Conservation (phyloP, 495 filamentous ascomycete genomes). For the Talaromyces nanjingensis region DNA sequence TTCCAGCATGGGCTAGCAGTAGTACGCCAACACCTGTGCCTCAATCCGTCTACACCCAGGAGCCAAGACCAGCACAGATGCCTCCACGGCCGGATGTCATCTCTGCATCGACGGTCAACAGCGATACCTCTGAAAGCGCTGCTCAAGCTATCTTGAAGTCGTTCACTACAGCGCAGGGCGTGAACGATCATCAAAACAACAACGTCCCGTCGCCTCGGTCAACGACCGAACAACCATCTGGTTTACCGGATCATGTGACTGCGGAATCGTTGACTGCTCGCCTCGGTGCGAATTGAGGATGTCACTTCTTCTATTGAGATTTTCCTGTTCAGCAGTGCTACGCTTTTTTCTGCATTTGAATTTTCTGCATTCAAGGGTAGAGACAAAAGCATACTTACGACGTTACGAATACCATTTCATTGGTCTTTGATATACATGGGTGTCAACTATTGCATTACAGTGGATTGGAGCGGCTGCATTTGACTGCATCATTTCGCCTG, state of each 20-base stretch:
- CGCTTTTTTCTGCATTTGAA: background rate
- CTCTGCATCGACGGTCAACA: background rate
- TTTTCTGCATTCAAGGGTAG: background rate
- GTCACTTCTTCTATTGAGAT: background rate
- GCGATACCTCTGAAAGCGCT: background rate
- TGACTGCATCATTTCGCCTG: background rate
- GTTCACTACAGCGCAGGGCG: background rate
- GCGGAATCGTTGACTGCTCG: background rate
- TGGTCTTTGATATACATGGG: background rate
- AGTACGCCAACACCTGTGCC: background rate
- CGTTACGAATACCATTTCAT: background rate
- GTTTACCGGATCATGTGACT: background rate
- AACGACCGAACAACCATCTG: background rate
- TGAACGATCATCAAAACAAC: background rate
- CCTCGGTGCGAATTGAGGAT: background rate
- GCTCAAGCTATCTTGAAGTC: background rate
- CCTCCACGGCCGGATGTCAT: background rate
- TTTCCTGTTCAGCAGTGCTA: background rate
- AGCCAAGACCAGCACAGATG: background rate
- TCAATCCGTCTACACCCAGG: background rate
- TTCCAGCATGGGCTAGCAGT: background rate
- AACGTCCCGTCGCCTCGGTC: background rate
- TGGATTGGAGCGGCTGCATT: background rate
- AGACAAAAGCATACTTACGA: background rate
- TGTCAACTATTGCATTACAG: background rate